Evolutionary conservation across 345 rosid species (phyloP), one percentile per base, ranked within the genome.

Genomic region (Lumnitzera racemosa): DNA sequence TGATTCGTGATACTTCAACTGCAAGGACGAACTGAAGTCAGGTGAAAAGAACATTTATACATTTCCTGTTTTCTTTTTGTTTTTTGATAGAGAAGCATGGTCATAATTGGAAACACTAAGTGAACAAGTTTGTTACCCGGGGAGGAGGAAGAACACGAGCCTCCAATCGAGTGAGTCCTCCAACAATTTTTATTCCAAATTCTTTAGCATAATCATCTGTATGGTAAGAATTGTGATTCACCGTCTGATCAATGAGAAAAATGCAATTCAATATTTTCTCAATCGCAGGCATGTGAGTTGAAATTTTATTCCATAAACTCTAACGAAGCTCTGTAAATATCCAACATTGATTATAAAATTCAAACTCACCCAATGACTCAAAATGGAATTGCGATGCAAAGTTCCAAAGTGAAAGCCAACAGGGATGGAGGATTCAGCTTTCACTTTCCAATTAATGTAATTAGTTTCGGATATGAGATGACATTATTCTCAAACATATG

Each of bases 121-220:
- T 56, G 49, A 48, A 23, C 15, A 47, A 5, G 47, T 50, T 31
- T 55, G 15, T 68, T 77, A 91, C 98, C 98, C 87, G 73, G 20
- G 98, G 98, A 12, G 98, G 78, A 67, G 96, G 96, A 49, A 91
- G 78, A 67, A 91, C 85, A 51, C 98, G 96, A 65, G 98, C 98
- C 68, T 91, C 98, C 59, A 91, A 91, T 17, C 79, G 79, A 5
- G 98, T 88, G 68, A 91, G 95, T 66, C 62, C 80, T 47, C 82
- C 77, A 46, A 84, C 84, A 20, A 91, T 88, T 66, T 78, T 88
- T 60, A 91, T 91, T 29, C 98, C 98, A 70, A 91, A 88, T 69
- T 91, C 98, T 70, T 83, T 76, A 3, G 96, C 98, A 50, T 84
- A 86, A 2, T 80, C 88, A 68, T 91, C 98, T 4, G 83, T 53